Base-by-base conservation (phyloP, 768 basidiomycete genomes). In the Paxillus rubicundulus region DNA sequence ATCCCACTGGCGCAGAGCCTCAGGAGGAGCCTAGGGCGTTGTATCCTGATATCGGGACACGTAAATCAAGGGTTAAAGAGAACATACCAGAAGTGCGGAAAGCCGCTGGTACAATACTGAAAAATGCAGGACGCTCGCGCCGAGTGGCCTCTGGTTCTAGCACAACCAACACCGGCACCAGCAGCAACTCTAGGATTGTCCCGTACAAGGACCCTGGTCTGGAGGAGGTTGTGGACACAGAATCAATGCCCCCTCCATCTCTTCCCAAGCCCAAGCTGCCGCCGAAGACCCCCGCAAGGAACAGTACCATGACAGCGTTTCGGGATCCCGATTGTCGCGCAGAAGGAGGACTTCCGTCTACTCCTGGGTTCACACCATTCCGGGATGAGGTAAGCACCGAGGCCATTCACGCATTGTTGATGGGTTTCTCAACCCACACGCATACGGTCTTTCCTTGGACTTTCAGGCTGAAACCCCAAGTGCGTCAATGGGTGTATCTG, bases 31-130 rank as follows among this genome's bases (percentile, higher is more conserved):
- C 74, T 18, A 69, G 66, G n/a, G 59, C 69, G 45, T 72, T 80
- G 14, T 92, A 85, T 79, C 78, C 81, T 28, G 89, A 91, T 53
- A 66, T 92, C 2, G 89, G 87, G 17, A 84, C 88, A 53, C 86
- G 89, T 60, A 87, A 86, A 65, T 78, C 83, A 5, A 79, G 89
- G 47, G 74, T 89, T 59, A 92, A 91, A 60, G 89, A 92, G 71
- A 92, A 92, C 59, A 72, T 84, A 1, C 82, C 80, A 8, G 86
- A 86, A 66, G 79, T 82, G 28, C 80, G 80, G 65, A 87, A 86
- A 73, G 76, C 86, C 46, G 78, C 67, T 2, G 89, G 87, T 10
- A 78, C 86, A 50, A 88, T 79, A 27, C 54, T 91, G 38, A 82
- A 80, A 53, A 84, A 86, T 54, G 74, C 82, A 16, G 82, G 85